Evolutionary conservation across 2,329 filamentous ascomycete genomes (phyloP).

Genomic region (Ophiosphaerella korrae): DNA sequence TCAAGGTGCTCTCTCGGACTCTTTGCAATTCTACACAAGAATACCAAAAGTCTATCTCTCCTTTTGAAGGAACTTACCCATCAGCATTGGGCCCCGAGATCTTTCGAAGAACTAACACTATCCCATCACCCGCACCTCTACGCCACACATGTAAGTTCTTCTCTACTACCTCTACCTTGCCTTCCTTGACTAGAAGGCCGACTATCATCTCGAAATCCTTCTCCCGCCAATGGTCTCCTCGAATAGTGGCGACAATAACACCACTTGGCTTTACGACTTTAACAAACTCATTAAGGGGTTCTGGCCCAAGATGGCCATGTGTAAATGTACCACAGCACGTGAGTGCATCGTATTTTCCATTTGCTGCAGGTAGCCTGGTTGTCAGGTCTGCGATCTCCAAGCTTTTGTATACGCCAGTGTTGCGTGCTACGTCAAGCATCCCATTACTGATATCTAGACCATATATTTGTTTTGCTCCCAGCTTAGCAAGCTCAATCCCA

Average conservation of each 20-base stretch:
- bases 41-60: too few species aligned
- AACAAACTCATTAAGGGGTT: slow-evolving; percentile 56
- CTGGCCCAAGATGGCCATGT: slow-evolving; percentile 60
- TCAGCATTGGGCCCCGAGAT: background rate
- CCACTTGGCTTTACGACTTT: slow-evolving; percentile 56
- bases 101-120: slow-evolving; percentile 17
- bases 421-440: slow-evolving; percentile 60
- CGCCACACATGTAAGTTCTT: slow-evolving; percentile 40
- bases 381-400: slow-evolving; percentile 56
- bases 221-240: slow-evolving; percentile 56
- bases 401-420: slow-evolving; percentile 54
- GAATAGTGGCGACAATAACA: slow-evolving; percentile 57
- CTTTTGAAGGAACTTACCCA: background rate
- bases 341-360: slow-evolving; percentile 56
- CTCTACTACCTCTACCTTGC: slow-evolving; percentile 45
- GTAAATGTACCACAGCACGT: slow-evolving; percentile 63
- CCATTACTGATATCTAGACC: slow-evolving; percentile 59
- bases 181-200: slow-evolving; percentile 42
- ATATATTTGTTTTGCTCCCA: slow-evolving; percentile 55
- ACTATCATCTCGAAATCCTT: slow-evolving; percentile 57
- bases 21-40: background rate
- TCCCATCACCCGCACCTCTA: slow-evolving; percentile 27
- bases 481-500: slow-evolving; percentile 53
- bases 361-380: slow-evolving; percentile 46
- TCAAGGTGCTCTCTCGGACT: background rate